These are phyloP conservation scores for Auxenochlorella protothecoides DNA, from an alignment of 139 green algal genomes.

Conservation along the genomic window DNA sequence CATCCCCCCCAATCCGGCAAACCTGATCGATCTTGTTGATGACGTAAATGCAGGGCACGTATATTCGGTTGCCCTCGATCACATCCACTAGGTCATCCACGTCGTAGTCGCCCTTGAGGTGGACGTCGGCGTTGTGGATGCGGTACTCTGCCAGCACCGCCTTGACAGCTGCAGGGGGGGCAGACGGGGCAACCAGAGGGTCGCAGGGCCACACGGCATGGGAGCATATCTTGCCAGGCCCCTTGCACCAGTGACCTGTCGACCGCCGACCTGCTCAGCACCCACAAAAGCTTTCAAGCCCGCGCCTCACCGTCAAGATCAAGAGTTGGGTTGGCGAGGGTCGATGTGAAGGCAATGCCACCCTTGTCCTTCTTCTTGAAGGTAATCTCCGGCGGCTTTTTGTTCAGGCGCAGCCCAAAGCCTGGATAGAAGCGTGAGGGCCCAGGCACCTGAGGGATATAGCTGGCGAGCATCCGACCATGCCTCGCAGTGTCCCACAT, in stretches of 20 bases:
- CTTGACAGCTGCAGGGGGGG: slow-evolving; percentile 55
- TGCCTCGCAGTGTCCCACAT: no score
- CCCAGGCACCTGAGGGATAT: background rate
- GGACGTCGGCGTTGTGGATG: slow-evolving; percentile 92
- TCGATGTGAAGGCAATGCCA: slow-evolving; percentile 66
- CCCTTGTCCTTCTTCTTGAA: slow-evolving; percentile 94
- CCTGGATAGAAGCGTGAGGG: slow-evolving; percentile 14
- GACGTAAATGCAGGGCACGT: slow-evolving; percentile 93
- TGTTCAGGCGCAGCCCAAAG: slow-evolving; percentile 94
- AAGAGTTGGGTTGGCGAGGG: slow-evolving; percentile 49
- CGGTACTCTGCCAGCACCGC: slow-evolving; percentile 73
- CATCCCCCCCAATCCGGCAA: no score
- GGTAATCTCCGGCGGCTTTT: slow-evolving; percentile 82
- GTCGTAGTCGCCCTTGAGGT: slow-evolving; percentile 69
- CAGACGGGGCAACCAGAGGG: background rate
- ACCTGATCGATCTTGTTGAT: slow-evolving; percentile 89
- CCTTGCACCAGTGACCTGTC: background rate
- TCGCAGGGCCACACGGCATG: background rate
- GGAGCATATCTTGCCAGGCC: background rate
- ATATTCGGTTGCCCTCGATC: slow-evolving; percentile 90
- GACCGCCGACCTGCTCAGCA: background rate
- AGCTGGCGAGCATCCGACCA: no score
- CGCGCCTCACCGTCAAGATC: slow-evolving; percentile 62
- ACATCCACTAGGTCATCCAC: slow-evolving; percentile 95
- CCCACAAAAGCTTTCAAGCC: background rate